Evolutionary conservation across 352 stramenopile genomes (phyloP), one percentile per base, ranked within the genome.

Genomic region (Pythium aquatile): DNA sequence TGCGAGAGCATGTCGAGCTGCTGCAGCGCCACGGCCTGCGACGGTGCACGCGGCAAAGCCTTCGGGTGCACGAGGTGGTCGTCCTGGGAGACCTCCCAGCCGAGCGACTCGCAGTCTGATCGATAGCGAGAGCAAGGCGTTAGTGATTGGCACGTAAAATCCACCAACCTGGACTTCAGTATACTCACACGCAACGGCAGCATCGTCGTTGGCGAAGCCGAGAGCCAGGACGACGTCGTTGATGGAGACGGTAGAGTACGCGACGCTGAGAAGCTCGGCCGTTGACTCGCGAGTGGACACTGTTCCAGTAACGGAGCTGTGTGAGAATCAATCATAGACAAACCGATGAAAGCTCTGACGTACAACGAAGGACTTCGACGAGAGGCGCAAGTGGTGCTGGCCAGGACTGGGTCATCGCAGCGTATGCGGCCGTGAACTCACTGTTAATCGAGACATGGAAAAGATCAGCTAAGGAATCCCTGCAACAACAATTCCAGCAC

Each of bases 1-100:
- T 85, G 73, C 37, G 82, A 81, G 53, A 91, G 68, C 44, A 69
- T 83, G 56, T 91, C 78, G 52, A 91, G 78, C 69, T 89, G 79
- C 53, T 81, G 64, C 24, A 91, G 69, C 54, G 81, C 75, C 10
- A 66, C 64, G 9, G 46, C 52, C 6, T 70, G 65, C 37, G 61
- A 66, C 30, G 67, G 67, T 4, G 57, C 58, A 35, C 65, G 74
- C 1, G 52, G 55, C 24, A 81, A 26, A 11, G 78, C 59, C 69
- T 84, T 89, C 1, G 82, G 82, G 28, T 67, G 58, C 26, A 91
- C 52, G n/a, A 88, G 40, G 20, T 77, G 64, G 26, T 83, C 67
- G 2, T 51, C 66, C 1, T 54, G 9, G 3, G 62, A 70, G 26
- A 91, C 72, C 16, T 76, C 57, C 82, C 82, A 91, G 35, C 72